These are phyloP conservation scores for Physcia stellaris DNA, from an alignment of 495 filamentous ascomycete species.

Conservation along the genomic window DNA sequence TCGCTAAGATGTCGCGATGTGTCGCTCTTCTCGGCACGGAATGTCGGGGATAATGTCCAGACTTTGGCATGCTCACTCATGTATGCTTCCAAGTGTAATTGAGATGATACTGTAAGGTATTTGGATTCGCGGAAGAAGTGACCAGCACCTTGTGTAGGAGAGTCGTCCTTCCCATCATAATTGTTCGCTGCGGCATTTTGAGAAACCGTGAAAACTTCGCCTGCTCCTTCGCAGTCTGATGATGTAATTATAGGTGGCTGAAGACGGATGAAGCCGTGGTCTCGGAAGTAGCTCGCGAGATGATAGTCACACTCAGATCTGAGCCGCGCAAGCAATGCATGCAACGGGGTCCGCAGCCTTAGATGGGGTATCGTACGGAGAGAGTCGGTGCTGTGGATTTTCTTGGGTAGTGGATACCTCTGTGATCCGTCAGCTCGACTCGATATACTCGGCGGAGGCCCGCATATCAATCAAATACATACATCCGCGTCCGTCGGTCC, in stretches of 20 bases:
- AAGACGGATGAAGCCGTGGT: conserved; percentile 61
- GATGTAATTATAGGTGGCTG: conserved; percentile 92
- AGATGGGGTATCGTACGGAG: conserved; percentile 83
- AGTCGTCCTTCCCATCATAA: conserved; percentile 20
- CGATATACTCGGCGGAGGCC: background rate
- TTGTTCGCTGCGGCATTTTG: conserved; percentile 15
- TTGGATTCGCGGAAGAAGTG: conserved; percentile 78
- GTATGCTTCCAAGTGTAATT: conserved; percentile 88
- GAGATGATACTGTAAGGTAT: conserved; percentile 89
- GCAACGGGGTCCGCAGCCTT: conserved; percentile 68
- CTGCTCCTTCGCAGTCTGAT: conserved; percentile 93
- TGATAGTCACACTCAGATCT: conserved; percentile 68
- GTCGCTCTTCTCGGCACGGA: conserved; percentile 88
- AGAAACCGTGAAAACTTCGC: conserved; percentile 77
- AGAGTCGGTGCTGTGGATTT: conserved; percentile 81
- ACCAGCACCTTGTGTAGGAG: conserved; percentile 15
- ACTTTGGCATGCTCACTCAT: conserved; percentile 79
- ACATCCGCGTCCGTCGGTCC: conserved; percentile 71
- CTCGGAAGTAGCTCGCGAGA: conserved; percentile 57
- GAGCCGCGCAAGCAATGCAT: conserved; percentile 66
- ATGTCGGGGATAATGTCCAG: conserved; percentile 88
- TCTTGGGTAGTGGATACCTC: conserved; percentile 87
- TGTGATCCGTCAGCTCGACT: conserved; percentile 23
- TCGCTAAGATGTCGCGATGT: conserved; percentile 90
- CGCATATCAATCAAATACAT: conserved; percentile 19